phyloP scores from a whole-genome alignment of 2,329 filamentous ascomycete species.

The Calonectria naviculata region DNA sequence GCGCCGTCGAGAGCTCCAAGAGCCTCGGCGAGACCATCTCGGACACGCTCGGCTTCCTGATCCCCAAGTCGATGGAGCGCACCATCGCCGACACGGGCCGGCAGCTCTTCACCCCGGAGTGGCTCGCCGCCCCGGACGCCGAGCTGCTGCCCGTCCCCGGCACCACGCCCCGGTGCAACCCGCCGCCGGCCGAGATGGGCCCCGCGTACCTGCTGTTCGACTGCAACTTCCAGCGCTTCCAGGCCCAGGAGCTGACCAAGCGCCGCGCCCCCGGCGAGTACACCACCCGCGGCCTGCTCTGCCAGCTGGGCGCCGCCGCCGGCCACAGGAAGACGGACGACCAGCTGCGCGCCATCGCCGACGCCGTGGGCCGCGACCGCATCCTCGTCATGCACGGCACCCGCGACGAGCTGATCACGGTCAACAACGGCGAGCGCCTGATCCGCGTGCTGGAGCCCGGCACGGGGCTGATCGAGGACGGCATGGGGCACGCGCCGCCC shows the following conservation, averaged over 20 bases:
- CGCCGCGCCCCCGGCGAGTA: constrained; percentile 70
- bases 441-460: constrained; percentile 73
- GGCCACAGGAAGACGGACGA: constrained; percentile 82
- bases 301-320: constrained; percentile 82
- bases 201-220: constrained; percentile 67
- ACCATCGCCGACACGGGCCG: constrained; percentile 73
- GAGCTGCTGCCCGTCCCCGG: constrained; percentile 58
- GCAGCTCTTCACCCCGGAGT: constrained; percentile 74
- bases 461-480: constrained; percentile 72
- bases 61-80: constrained; percentile 77
- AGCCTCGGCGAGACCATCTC: constrained; percentile 74
- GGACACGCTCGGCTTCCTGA: constrained; percentile 65
- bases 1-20: constrained; percentile 69
- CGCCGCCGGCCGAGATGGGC: constrained; percentile 40
- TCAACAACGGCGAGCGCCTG: constrained; percentile 76
- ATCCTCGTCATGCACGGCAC: constrained; percentile 85
- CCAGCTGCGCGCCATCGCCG: constrained; percentile 62
- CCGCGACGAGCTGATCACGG: constrained; percentile 80
- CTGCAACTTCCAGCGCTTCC: constrained; percentile 84
- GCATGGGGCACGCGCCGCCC: constrained; percentile 79
- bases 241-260: constrained; percentile 83
- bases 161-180: constrained; percentile 53
- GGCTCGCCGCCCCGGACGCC: constrained; percentile 71
- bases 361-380: constrained; percentile 76
- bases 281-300: constrained; percentile 74